Evolutionary conservation across 208 protist species (phyloP).

Genomic region (Wallacemonas sp.): DNA sequence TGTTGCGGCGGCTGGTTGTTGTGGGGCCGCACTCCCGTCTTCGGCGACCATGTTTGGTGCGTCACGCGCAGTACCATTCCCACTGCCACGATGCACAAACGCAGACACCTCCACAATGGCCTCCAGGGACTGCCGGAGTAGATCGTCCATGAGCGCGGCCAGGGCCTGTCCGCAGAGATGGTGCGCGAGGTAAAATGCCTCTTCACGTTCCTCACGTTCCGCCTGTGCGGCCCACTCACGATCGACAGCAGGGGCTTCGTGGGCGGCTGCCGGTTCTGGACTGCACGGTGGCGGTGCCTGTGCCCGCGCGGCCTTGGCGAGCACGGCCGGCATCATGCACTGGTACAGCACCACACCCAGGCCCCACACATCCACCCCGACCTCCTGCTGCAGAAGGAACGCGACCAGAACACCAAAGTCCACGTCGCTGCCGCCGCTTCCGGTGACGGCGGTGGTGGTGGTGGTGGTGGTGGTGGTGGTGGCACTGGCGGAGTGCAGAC

Average conservation of each 20-base stretch:
- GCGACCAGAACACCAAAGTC: conserved; percentile 30
- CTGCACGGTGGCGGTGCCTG: background rate
- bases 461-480: conserved; percentile 3
- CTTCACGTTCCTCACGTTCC: background rate
- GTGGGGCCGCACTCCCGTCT: too few species aligned
- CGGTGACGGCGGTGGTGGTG: background rate
- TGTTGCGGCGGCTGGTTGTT: background rate
- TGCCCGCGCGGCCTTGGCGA: background rate
- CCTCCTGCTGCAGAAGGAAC: conserved; percentile 29
- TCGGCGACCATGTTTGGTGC: too few species aligned
- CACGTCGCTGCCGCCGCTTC: conserved; percentile 17
- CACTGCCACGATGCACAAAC: background rate
- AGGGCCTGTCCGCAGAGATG: conserved; percentile 7
- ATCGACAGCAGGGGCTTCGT: background rate
- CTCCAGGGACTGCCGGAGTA: conserved; percentile 1
- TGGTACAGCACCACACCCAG: conserved; percentile 34
- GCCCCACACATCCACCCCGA: conserved; percentile 33
- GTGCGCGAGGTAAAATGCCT: conserved; percentile 12
- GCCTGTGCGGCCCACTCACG: background rate
- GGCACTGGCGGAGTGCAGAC: too few species aligned
- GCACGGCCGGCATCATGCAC: conserved; percentile 19
- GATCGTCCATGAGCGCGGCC: conserved; percentile 3
- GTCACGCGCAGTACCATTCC: too few species aligned
- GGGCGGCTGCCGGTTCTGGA: background rate
- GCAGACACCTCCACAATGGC: background rate